Evolutionary conservation across 2,329 filamentous ascomycete genomes (phyloP), one percentile per base, ranked within the genome.

Genomic region (Cadophora sp.): DNA sequence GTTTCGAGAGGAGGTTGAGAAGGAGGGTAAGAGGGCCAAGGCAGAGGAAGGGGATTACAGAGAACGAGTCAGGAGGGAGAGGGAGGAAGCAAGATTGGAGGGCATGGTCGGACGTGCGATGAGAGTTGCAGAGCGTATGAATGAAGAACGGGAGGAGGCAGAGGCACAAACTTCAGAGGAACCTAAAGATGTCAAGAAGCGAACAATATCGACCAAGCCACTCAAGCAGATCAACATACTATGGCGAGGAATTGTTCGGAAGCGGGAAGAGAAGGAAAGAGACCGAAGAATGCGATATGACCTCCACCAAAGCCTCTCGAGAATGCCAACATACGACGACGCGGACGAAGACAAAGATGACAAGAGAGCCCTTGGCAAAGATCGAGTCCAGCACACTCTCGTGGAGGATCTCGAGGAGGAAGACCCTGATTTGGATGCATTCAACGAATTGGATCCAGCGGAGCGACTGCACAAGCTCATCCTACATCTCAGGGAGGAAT

Each of bases 351-450:
- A 95, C 45, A 83, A 84, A 20, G 91, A 96, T 39, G 91, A 96
- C 73, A 87, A 84, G 73, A 81, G 83, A 67, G 93, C 92, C 0
- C 78, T 93, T 45, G 90, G 89, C 0, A 87, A 84, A 67, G 82
- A 85, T 41, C 76, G 78, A 33, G 83, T 82, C 1, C 78, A 83
- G 41, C 85, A 89, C 75, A 85, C 86, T 2, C 78, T 89, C 0
- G 89, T 89, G 1, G 88, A 90, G 66, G 88, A 92, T 62, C 76
- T 92, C 6, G 93, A 96, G 51, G 90, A 92, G 66, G 91, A 94
- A 72, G 93, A 97, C 73, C 77, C 85, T 5, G 94, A 97, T 77
- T 80, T 98, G 66, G 89, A 94, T 33, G 89, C 87, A 65, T 97
- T 97, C 74, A 89, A 94, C 74, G 86, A 85, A 1, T 81, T 95